Conservation (phyloP, 1,139 yeast genomes). For the Protomyces macrosporus region DNA sequence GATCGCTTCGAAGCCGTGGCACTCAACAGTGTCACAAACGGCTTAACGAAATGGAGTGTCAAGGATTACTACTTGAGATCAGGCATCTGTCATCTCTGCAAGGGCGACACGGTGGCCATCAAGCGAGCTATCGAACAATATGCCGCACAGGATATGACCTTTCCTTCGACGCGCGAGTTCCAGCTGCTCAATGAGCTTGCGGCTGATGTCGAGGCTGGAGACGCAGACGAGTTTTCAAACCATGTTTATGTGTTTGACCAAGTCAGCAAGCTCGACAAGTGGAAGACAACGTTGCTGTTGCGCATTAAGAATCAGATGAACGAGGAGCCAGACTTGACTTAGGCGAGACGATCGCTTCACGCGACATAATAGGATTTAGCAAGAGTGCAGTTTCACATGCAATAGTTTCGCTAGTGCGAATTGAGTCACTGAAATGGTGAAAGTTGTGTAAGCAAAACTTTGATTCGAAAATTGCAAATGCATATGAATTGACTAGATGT, state of each 20-base stretch:
- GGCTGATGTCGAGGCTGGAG: constrained; percentile 72
- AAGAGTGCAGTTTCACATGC: no score
- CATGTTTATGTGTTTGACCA: constrained; percentile 80
- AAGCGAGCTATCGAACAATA: constrained; percentile 63
- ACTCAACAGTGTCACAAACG: constrained; percentile 55
- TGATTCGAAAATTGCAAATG: no score
- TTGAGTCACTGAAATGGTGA: no score
- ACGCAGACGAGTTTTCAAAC: constrained; percentile 67
- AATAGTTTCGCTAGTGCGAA: no score
- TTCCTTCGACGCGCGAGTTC: constrained; percentile 72
- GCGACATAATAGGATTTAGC: no score
- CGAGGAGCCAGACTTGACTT: constrained; percentile 57
- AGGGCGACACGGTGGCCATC: constrained; percentile 72
- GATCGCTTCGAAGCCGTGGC: constrained; percentile 28
- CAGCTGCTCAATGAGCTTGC: constrained; percentile 50
- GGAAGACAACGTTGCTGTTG: constrained; percentile 82
- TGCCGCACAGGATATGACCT: constrained; percentile 67
- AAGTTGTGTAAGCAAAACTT: no score
- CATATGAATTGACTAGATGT: no score
- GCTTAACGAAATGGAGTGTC: constrained; percentile 79
- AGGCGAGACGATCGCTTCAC: background rate
- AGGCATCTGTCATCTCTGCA: constrained; percentile 71
- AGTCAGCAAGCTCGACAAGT: constrained; percentile 79
- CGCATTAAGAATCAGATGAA: constrained; percentile 72
- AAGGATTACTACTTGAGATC: constrained; percentile 87